phyloP scores from a whole-genome alignment of 1,284 basidiomycete genomes.

The Schizopora paradoxa region DNA sequence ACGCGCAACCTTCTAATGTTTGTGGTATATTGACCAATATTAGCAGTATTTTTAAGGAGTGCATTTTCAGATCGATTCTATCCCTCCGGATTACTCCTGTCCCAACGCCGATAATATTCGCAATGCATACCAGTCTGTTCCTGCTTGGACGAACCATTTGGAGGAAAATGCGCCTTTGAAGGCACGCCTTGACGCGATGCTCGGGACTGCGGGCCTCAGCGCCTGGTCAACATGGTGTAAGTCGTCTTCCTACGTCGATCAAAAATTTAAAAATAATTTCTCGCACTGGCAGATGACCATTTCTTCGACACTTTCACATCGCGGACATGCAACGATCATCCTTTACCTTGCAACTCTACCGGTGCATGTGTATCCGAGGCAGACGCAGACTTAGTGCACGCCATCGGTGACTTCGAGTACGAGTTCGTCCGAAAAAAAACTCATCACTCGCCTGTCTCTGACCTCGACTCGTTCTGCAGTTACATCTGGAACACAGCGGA shows the following conservation, averaged over 20 bases:
- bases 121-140: slow-evolving; percentile 39
- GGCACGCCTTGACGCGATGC: slow-evolving; percentile 34
- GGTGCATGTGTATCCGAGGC: slow-evolving; percentile 39
- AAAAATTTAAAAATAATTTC: background rate
- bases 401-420: slow-evolving; percentile 43
- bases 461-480: slow-evolving; percentile 24
- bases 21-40: slow-evolving; percentile 13
- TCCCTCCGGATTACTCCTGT: slow-evolving; percentile 46
- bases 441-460: background rate
- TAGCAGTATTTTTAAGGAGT: background rate
- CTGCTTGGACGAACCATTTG: slow-evolving; percentile 48
- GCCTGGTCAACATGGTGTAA: slow-evolving; percentile 46
- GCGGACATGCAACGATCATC: slow-evolving; percentile 43
- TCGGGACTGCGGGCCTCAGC: slow-evolving; percentile 39
- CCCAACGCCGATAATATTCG: slow-evolving; percentile 40
- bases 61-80: slow-evolving; percentile 39
- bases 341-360: slow-evolving; percentile 43
- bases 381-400: slow-evolving; percentile 41
- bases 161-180: slow-evolving; percentile 37
- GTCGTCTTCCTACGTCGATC: slow-evolving; percentile 14
- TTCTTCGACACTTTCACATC: slow-evolving; percentile 48
- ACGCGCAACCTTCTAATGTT: slow-evolving; percentile 37
- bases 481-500: slow-evolving; percentile 47
- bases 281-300: slow-evolving; percentile 31
- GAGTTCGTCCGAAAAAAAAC: slow-evolving; percentile 30